phyloP scores from a whole-genome alignment of 176 grass and related monocot genomes.

The Ensete glaucum region DNA sequence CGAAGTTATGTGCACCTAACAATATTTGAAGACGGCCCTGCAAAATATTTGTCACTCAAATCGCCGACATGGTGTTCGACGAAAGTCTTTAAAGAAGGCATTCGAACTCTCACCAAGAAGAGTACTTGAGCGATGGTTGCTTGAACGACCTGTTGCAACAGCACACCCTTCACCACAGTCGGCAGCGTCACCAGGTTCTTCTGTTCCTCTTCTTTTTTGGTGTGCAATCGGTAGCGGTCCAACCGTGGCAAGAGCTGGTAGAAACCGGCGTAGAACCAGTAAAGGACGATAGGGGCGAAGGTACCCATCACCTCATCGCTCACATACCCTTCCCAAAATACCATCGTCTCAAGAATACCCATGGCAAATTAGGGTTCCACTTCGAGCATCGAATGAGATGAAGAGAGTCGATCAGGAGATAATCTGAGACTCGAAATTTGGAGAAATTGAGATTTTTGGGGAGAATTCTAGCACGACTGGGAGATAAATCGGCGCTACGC shows the following conservation, averaged over 20 bases:
- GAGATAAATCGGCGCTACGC: no score
- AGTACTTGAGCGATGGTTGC: background rate
- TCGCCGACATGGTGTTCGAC: background rate
- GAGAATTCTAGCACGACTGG: no score
- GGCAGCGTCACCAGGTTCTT: slow-evolving; percentile 3
- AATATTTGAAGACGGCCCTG: background rate
- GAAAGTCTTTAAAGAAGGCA: background rate
- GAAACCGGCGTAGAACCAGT: background rate
- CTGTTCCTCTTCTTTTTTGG: background rate
- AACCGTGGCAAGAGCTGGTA: slow-evolving; percentile 5
- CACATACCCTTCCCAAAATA: background rate
- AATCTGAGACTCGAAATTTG: no score
- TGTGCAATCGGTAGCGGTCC: background rate
- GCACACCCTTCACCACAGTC: background rate
- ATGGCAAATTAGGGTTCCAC: background rate
- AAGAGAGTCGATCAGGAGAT: no score
- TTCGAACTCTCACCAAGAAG: background rate
- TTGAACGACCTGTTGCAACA: background rate
- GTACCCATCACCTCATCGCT: slow-evolving; percentile 2
- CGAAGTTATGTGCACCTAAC: background rate
- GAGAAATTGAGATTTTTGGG: no score
- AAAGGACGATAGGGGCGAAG: background rate
- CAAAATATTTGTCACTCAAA: background rate
- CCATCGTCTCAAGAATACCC: background rate
- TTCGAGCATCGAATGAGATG: no score